phyloP scores from a whole-genome alignment of 352 stramenopile species.

The Phytophthora sojae region DNA sequence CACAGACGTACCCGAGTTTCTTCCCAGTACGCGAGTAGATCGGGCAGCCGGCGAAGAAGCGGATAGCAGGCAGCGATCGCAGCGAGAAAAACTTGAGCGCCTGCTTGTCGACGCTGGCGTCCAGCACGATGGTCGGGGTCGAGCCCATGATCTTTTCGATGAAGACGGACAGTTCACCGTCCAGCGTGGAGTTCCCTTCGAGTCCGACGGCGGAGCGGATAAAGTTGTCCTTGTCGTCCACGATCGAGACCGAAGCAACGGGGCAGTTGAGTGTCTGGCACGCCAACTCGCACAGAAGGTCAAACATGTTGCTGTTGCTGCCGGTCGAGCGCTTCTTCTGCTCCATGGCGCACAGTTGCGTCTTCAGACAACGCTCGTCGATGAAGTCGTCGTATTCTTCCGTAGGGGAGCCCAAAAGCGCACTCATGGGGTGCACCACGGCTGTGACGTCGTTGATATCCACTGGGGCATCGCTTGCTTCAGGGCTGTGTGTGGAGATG shows the following conservation, averaged over 20 bases:
- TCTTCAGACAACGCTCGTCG: constrained; percentile 60
- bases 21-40: constrained; percentile 78
- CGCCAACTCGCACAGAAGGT: constrained; percentile 80
- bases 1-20: constrained; percentile 82
- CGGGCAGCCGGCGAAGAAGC: constrained; percentile 80
- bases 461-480: constrained; percentile 11
- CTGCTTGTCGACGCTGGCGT: constrained; percentile 78
- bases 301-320: constrained; percentile 78
- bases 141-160: constrained; percentile 86
- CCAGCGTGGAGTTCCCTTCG: constrained; percentile 54
- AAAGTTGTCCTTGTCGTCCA: constrained; percentile 57
- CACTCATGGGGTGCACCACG: constrained; percentile 47
- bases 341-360: constrained; percentile 62
- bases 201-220: constrained; percentile 64
- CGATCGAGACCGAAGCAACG: constrained; percentile 78
- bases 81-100: constrained; percentile 62
- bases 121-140: constrained; percentile 74
- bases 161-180: constrained; percentile 68
- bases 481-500: constrained; percentile 17
- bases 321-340: constrained; percentile 50
- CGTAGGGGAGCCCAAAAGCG: constrained; percentile 25
- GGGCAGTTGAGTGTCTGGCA: constrained; percentile 85
- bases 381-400: constrained; percentile 76
- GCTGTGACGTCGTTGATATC: constrained; percentile 43
- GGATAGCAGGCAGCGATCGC: constrained; percentile 54